A percentile compares a stretch with the other conserved stretches of the same genome.
Evolutionary conservation across 2,329 filamentous ascomycete species (phyloP).

Genomic region (Pestalotiopsis sp.): DNA sequence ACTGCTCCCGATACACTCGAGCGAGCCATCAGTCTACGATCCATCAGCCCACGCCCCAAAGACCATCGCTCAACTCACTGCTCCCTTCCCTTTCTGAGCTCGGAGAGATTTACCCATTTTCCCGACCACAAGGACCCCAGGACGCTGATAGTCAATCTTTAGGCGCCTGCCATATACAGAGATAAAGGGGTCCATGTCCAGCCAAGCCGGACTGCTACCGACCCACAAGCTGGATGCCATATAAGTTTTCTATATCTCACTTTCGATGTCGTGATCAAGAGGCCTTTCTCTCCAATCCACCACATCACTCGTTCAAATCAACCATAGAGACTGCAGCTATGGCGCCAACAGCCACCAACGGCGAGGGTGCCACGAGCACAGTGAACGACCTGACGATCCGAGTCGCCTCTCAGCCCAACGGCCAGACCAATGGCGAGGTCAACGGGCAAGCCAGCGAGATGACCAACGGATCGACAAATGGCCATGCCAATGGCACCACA

Average conservation of each 20-base stretch:
- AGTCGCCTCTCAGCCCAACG: conserved; percentile 30
- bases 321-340: conserved; percentile 26
- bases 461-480: conserved; percentile 28
- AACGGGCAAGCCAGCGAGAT: conserved; percentile 26
- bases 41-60: conserved; percentile 19
- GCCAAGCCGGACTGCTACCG: conserved; percentile 1
- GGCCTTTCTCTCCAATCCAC: conserved; percentile 18
- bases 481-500: conserved; percentile 19
- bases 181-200: conserved; percentile 14
- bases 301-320: conserved; percentile 21
- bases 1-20: conserved; percentile 7
- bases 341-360: conserved; percentile 32
- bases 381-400: conserved; percentile 25
- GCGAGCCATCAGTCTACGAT: conserved; percentile 16
- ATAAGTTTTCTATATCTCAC: conserved; percentile 23
- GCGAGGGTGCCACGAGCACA: conserved; percentile 22
- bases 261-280: conserved; percentile 16
- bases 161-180: conserved; percentile 18
- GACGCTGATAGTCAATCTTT: conserved; percentile 14
- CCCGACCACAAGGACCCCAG: conserved; percentile 23
- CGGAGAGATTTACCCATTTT: conserved; percentile 32
- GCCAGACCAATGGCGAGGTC: conserved; percentile 21
- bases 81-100: conserved; percentile 29
- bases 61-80: background rate
- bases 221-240: conserved; percentile 19